Evolutionary conservation across 805 yeast species (phyloP).

Genomic region (Priceomyces castillae): DNA sequence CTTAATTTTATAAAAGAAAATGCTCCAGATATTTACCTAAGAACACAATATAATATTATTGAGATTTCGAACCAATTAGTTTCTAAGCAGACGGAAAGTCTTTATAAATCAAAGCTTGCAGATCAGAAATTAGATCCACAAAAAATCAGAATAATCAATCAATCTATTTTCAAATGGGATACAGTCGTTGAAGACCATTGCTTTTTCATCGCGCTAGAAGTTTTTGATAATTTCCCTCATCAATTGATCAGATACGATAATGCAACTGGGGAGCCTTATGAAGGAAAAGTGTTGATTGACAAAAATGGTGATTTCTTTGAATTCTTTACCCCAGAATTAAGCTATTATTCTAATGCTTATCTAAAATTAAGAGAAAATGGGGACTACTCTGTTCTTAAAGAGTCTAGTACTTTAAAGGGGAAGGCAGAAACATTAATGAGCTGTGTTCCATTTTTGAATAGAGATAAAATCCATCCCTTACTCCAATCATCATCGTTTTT

Average conservation of each 20-base stretch:
- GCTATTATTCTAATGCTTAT: constrained; percentile 53
- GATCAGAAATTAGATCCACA: constrained; percentile 47
- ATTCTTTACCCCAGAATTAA: constrained; percentile 62
- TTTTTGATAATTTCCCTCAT: constrained; percentile 80
- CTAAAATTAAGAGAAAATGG: constrained; percentile 55
- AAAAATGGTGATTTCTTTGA: constrained; percentile 73
- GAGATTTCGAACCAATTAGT: constrained; percentile 69
- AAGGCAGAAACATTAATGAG: constrained; percentile 25
- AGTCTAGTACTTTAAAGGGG: constrained; percentile 20
- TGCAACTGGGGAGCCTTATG: constrained; percentile 61
- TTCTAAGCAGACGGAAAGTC: constrained; percentile 46
- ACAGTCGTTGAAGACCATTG: constrained; percentile 60
- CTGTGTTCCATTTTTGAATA: constrained; percentile 26
- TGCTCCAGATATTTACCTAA: constrained; percentile 71
- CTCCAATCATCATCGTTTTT: constrained; percentile 46
- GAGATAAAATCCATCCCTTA: constrained; percentile 55
- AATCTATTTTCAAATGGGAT: constrained; percentile 76
- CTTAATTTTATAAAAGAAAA: constrained; percentile 57
- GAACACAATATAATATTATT: constrained; percentile 67
- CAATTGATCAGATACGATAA: constrained; percentile 77
- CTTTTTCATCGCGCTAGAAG: constrained; percentile 76
- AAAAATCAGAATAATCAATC: constrained; percentile 64
- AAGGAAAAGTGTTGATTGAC: constrained; percentile 75
- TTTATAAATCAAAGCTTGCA: constrained; percentile 31
- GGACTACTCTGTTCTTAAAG: constrained; percentile 31